Conservation (phyloP, 2,329 filamentous ascomycete genomes). For the Scortechinia acanthostroma region DNA sequence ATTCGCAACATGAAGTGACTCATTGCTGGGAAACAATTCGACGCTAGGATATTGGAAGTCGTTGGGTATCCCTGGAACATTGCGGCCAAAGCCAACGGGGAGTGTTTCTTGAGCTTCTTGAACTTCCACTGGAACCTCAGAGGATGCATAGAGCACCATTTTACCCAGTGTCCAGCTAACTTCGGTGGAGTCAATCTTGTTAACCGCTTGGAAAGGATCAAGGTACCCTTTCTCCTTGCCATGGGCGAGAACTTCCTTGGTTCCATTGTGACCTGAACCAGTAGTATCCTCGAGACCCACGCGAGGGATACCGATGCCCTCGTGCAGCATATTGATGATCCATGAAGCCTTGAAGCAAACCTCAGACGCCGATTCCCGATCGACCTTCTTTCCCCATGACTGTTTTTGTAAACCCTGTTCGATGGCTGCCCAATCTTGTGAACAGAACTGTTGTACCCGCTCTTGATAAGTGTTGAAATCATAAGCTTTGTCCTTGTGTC, state of each 20-base stretch:
- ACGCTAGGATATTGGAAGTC: constrained; percentile 83
- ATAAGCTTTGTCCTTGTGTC: constrained; percentile 72
- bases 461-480: constrained; percentile 85
- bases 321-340: constrained; percentile 92
- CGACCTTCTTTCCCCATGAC: constrained; percentile 71
- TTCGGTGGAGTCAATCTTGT: constrained; percentile 86
- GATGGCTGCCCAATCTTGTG: constrained; percentile 74
- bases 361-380: constrained; percentile 68
- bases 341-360: constrained; percentile 98
- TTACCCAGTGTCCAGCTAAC: constrained; percentile 96
- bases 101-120: constrained; percentile 40
- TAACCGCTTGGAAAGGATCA: constrained; percentile 83
- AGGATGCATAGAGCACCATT: constrained; percentile 89
- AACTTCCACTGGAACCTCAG: constrained; percentile 67
- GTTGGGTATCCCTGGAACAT: constrained; percentile 55
- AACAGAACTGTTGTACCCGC: constrained; percentile 78
- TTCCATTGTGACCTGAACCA: constrained; percentile 55
- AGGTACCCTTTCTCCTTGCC: constrained; percentile 70
- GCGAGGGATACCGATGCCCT: constrained; percentile 88
- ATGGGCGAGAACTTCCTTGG: constrained; percentile 60
- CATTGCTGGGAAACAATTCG: constrained; percentile 18
- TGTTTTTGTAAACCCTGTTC: constrained; percentile 54
- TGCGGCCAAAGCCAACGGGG: constrained; percentile 89
- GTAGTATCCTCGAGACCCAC: constrained; percentile 66
- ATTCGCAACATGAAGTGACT: constrained; percentile 36